These are phyloP conservation scores for Ceratocystis albifundus DNA, from an alignment of 2,329 filamentous ascomycete genomes.

Conservation along the genomic window DNA sequence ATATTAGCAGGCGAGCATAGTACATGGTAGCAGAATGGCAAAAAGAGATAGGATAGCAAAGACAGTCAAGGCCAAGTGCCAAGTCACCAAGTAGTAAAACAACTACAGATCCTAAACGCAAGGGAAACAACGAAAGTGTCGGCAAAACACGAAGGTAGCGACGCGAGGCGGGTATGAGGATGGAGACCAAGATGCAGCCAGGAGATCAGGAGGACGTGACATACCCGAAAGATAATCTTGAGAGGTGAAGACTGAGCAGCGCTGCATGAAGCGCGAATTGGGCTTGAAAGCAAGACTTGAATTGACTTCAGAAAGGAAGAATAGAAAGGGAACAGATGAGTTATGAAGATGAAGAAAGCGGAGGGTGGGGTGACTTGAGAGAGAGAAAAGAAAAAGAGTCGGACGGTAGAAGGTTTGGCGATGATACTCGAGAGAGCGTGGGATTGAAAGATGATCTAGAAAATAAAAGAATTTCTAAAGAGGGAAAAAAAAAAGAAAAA, in stretches of 20 bases:
- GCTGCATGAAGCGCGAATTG: slow-evolving; percentile 68
- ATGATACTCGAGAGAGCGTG: slow-evolving; percentile 16
- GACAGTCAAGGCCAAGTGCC: neutral
- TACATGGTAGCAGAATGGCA: neutral
- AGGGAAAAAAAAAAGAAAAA: slow-evolving; percentile 16
- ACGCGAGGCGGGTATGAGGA: slow-evolving; percentile 22
- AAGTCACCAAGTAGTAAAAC: neutral
- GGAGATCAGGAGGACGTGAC: slow-evolving; percentile 33
- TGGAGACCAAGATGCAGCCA: neutral
- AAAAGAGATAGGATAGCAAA: neutral
- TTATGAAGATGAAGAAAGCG: too few species aligned
- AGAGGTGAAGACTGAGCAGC: slow-evolving; percentile 74
- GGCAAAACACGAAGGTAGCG: slow-evolving; percentile 20
- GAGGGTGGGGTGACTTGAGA: slow-evolving; percentile 13
- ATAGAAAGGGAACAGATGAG: slow-evolving; percentile 2
- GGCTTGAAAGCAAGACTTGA: slow-evolving; percentile 30
- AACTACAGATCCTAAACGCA: neutral
- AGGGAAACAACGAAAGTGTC: neutral
- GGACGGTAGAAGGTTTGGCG: slow-evolving; percentile 10
- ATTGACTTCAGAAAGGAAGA: slow-evolving; percentile 19
- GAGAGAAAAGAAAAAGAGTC: slow-evolving; percentile 13
- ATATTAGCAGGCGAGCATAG: slow-evolving; percentile 19
- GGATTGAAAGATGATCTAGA: slow-evolving; percentile 14
- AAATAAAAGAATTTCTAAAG: slow-evolving; percentile 14
- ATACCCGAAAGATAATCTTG: slow-evolving; percentile 73